Percentiles rank a stretch among this genome's conserved stretches.
phyloP scores from a whole-genome alignment of 305 asterid species.

The Rubia occidens region DNA sequence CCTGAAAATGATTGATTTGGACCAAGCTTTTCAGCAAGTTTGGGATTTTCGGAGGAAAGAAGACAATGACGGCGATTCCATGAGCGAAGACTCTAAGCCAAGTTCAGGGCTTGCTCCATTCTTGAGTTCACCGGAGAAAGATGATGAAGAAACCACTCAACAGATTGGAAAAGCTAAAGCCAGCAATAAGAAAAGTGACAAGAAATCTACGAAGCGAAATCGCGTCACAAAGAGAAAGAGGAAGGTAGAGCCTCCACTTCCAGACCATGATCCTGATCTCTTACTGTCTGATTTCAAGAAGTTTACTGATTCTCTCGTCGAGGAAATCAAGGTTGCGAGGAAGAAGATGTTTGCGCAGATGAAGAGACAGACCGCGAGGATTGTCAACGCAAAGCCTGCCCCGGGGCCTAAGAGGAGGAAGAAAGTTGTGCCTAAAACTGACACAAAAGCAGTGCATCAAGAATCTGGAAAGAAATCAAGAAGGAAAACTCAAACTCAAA shows the following conservation, averaged over 20 bases:
- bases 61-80: constrained; percentile 37
- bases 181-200: constrained; percentile 9
- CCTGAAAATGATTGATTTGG: constrained; percentile 34
- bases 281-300: constrained; percentile 30
- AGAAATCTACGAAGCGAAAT: constrained; percentile 2
- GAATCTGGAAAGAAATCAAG: constrained; percentile 13
- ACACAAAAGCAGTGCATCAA: constrained; percentile 2
- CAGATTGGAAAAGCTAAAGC: constrained; percentile 12
- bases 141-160: constrained; percentile 7
- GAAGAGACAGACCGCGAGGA: constrained; percentile 35
- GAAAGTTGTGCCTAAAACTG: constrained; percentile 12
- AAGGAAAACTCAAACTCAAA: constrained; percentile 7
- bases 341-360: constrained; percentile 34
- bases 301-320: constrained; percentile 33
- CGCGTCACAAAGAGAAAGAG: constrained; percentile 13
- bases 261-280: constrained; percentile 17
- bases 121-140: constrained; percentile 23
- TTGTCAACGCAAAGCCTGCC: constrained; percentile 14
- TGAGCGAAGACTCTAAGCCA: constrained; percentile 43
- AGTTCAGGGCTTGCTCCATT: constrained; percentile 23
- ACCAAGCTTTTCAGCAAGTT: constrained; percentile 32
- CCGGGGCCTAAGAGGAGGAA: constrained; percentile 15
- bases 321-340: constrained; percentile 37
- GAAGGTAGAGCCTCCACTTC: background rate
- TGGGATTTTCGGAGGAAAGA: constrained; percentile 57